Base-by-base conservation (phyloP, 2,329 filamentous ascomycete genomes). In the Fusarium xyrophilum region DNA sequence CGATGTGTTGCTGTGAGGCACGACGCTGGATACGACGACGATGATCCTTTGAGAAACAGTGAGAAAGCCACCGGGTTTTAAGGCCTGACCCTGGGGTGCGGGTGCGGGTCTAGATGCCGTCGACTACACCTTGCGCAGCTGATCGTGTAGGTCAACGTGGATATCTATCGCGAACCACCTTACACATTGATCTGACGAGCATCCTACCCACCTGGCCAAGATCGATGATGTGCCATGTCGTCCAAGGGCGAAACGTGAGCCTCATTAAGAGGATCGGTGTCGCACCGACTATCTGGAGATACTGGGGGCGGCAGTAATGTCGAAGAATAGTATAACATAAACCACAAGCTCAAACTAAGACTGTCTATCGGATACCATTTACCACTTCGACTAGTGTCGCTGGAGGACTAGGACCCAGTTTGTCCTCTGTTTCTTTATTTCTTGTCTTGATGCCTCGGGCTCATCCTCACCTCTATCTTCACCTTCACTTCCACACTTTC, bases 311-410 rank as follows among this genome's bases (percentile, higher is more conserved):
- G 33, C 36, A 43, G 35, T 50, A 43, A 43, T 58, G 42, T 44
- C 27, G 60, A 54, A 67, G 60, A 52, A 62, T 73, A 56, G 58
- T 73, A 73, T 73, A 72, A 73, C 30, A 63, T 48, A 47, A 63
- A 47, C 64, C 51, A 67, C 67, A 60, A 33, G 53, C 60, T 65
- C 51, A 44, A 55, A 39, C 56, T 40, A 40, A 51, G 40, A 42
- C 44, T 21, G 52, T 38, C 46, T 35, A 32, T 21, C 36, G 50
- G 50, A 27, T 33, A 52, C 28, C 42, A 46, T 56, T 35, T 36
- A 25, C 36, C 39, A 30, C 48, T 56, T 48, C 25, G 33, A 42
- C 27, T 33, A 39, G 39, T 35, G 25, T 42, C 17, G 56, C 42
- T 42, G 23, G 32, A 58, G 25, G 54, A 35, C 28, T 9, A 56